Evolutionary conservation across 116 monocot genomes (phyloP), one percentile per base, ranked within the genome.

Genomic region (Iris pallida): DNA sequence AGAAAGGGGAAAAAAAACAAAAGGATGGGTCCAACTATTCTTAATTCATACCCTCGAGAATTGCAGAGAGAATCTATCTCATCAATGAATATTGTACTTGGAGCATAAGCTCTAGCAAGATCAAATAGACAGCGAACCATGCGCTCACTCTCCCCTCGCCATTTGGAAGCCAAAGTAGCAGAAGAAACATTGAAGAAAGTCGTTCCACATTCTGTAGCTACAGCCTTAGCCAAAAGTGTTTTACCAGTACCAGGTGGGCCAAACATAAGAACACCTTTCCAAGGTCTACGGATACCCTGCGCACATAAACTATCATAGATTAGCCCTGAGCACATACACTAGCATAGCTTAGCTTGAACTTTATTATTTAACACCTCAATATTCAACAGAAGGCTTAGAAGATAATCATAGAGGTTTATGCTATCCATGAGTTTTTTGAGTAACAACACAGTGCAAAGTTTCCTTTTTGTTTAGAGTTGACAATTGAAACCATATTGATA

Each of bases 191-290:
- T 96, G 64, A 96, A 96, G 59, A 96, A 96, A 61, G 96, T 96
- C 15, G 96, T 96, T 63, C 92, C 96, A 79, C 96, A 96, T 81
- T 96, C 96, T 41, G 96, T 96, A 56, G 96, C 96, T 20, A 96
- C 96, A 60, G 96, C 96, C 71, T 96, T 96, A 42, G 95, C 95
- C 62, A 96, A 75, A 41, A 95, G 88, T 56, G 95, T 96, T 71
- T 96, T 96, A 20, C 92, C 96, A 49, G 96, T 96, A 53, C 96
- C 96, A 49, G 96, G 96, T 47, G 96, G 96, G 13, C 96, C 96
- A 78, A 96, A 96, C 96, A 96, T 96, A 70, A 96, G 89, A 79
- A 96, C 92, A 41, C 96, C 96, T 81, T 96, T 96, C 96, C 96
- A 96, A 55, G 96, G 96, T 41, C 92, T 70, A 41, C 96, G 91